Evolutionary conservation across 148 eudicot genomes (phyloP), one percentile per base, ranked within the genome.

Genomic region (Beta vulgaris): DNA sequence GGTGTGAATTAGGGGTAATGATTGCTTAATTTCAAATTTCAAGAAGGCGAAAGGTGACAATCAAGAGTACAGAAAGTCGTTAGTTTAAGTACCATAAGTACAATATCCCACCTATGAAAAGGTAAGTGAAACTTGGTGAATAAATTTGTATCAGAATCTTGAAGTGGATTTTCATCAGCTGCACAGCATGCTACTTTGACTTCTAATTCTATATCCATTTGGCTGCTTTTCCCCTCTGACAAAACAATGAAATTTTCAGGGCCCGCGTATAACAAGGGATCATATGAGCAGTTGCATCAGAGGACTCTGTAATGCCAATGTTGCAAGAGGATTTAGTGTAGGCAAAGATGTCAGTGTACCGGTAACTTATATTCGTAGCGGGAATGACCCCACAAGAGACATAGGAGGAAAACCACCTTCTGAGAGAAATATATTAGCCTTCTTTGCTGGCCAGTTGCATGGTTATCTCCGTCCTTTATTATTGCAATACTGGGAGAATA

Each of bases 381-480:
- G 87, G 37, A 84, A 85, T 60, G 79, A 92, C 61, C 95, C 95
- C 23, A 51, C 68, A 19, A 81, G 77, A 72, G 86, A 85, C 74
- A 65, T 88, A 65, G 97, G 95, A 43, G 97, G 97, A 21, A 90
- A 88, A 69, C 85, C 85, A 10, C 81, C 89, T 63, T 79, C 87
- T 2, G 82, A 88, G 49, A 87, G 93, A 71, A 70, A 76, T 37
- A 77, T 81, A 39, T 74, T 92, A 69, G 93, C 91, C 37, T 92
- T 92, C 85, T 92, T 90, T 81, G 97, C 95, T 12, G 97, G 97
- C 34, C 67, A 86, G 11, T 75, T 82, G 78, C 95, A 92, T 39
- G 97, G 95, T 48, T 87, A 90, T 74, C 82, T 90, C 32, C 92
- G 94, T 63, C 97, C 92, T 0, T 62, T 87, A 34, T 79, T 92